phyloP scores from a whole-genome alignment of 2,329 filamentous ascomycete species.

The Fusarium sp. region DNA sequence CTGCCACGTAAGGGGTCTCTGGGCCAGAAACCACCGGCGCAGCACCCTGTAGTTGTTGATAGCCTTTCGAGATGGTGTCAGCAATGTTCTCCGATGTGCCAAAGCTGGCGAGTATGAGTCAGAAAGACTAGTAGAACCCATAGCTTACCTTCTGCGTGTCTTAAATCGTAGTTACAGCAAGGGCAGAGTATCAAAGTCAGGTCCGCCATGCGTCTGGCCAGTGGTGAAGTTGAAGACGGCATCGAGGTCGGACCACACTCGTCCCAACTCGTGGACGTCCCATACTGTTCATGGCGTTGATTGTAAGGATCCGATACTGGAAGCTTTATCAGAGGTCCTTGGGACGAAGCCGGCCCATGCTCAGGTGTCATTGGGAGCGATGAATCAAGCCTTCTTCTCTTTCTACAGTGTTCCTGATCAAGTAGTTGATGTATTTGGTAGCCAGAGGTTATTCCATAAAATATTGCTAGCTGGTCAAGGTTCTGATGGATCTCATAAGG shows the following conservation, averaged over 20 bases:
- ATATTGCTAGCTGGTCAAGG: constrained; percentile 49
- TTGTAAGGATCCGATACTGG: constrained; percentile 40
- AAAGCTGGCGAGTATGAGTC: not conserved
- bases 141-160: constrained; percentile 53
- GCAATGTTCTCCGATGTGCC: constrained; percentile 6
- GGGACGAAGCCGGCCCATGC: constrained; percentile 43
- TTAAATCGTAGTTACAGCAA: constrained; percentile 51
- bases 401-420: constrained; percentile 48
- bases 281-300: constrained; percentile 44
- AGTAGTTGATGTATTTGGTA: constrained; percentile 51
- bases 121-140: not conserved
- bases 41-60: constrained; percentile 52
- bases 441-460: constrained; percentile 53
- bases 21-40: constrained; percentile 49
- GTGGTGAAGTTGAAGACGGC: constrained; percentile 45
- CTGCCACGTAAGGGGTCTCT: constrained; percentile 53
- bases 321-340: constrained; percentile 53
- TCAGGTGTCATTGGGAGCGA: constrained; percentile 53
- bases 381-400: constrained; percentile 53
- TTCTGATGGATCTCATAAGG: constrained; percentile 47
- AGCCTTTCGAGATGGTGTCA: constrained; percentile 51
- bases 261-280: constrained; percentile 41
- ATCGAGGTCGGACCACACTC: constrained; percentile 44
- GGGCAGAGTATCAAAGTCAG: constrained; percentile 51
- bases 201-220: constrained; percentile 51